Percentiles rank a stretch among this genome's conserved stretches.
Evolutionary conservation across 1,284 basidiomycete genomes (phyloP).

Genomic region (Austropuccinia psidii): DNA sequence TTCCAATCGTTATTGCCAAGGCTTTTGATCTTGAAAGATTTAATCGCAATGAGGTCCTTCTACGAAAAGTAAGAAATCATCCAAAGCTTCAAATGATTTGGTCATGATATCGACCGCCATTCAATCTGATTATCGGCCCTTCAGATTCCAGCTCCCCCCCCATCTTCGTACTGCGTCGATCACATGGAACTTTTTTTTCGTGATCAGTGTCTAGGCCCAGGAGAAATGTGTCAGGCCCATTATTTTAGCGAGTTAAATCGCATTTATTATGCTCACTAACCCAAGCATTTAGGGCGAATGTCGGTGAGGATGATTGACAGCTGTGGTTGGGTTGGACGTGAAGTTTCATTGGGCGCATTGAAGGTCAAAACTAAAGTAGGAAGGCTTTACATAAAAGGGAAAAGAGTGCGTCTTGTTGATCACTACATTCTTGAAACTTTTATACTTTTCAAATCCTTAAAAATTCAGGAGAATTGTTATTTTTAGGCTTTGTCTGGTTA

Average conservation of each 20-base stretch:
- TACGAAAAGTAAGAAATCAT: constrained; percentile 21
- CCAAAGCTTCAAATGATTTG: too few relatives aligned
- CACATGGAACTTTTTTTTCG: constrained; percentile 81
- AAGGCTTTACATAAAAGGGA: constrained; percentile 32
- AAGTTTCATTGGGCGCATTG: constrained; percentile 17
- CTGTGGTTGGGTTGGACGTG: constrained; percentile 33
- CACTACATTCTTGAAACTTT: background rate
- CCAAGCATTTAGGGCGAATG: constrained; percentile 47
- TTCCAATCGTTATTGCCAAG: constrained; percentile 32
- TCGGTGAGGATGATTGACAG: constrained; percentile 28
- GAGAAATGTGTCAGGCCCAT: constrained; percentile 78
- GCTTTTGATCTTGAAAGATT: constrained; percentile 30
- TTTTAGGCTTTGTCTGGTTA: constrained; percentile 67
- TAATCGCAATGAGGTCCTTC: constrained; percentile 27
- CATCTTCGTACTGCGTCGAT: constrained; percentile 61
- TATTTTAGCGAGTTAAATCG: constrained; percentile 63
- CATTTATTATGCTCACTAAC: too few relatives aligned
- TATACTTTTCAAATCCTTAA: background rate
- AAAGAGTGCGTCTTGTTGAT: constrained; percentile 26
- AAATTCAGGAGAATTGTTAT: background rate
- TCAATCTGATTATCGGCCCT: background rate
- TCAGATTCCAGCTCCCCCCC: constrained; percentile 16
- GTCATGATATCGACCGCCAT: background rate
- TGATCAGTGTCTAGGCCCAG: constrained; percentile 82
- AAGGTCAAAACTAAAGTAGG: constrained; percentile 34